Evolutionary conservation across 2,329 filamentous ascomycete species (phyloP).

Genomic region (Aspergillus sp.): DNA sequence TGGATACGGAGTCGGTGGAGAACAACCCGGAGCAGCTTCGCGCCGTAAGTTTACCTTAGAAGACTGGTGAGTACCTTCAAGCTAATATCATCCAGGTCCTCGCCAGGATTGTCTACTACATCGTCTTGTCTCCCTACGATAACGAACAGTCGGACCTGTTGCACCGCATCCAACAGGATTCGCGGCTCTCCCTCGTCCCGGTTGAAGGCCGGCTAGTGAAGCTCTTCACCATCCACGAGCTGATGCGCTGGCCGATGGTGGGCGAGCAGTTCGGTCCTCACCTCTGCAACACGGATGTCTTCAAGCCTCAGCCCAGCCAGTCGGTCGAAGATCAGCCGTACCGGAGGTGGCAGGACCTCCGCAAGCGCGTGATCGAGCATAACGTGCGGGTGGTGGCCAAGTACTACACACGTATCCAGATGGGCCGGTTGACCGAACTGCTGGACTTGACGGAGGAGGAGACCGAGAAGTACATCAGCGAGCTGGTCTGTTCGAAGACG

Average conservation of each 20-base stretch:
- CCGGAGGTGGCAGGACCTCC: conserved; percentile 87
- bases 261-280: conserved; percentile 85
- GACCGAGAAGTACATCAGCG: conserved; percentile 98
- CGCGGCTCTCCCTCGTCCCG: conserved; percentile 74
- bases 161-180: conserved; percentile 85
- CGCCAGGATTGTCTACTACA: conserved; percentile 95
- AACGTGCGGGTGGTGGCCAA: conserved; percentile 97
- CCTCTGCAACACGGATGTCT: conserved; percentile 86
- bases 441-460: conserved; percentile 92
- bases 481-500: conserved; percentile 95
- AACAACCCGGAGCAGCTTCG: conserved; percentile 82
- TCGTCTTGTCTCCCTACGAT: conserved; percentile 94
- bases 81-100: conserved; percentile 64
- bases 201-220: conserved; percentile 85
- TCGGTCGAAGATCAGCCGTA: conserved; percentile 77
- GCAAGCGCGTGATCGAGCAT: conserved; percentile 98
- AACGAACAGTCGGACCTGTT: conserved; percentile 98
- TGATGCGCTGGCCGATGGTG: conserved; percentile 98
- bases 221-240: conserved; percentile 90
- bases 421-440: conserved; percentile 84
- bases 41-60: conserved; percentile 63
- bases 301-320: conserved; percentile 64
- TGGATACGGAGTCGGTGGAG: conserved; percentile 94
- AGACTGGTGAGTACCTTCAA: conserved; percentile 1
- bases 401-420: conserved; percentile 97